Percentiles rank a stretch among this genome's conserved stretches.
Evolutionary conservation across 2,329 filamentous ascomycete species (phyloP).

Genomic region (Aureobasidium sp.): DNA sequence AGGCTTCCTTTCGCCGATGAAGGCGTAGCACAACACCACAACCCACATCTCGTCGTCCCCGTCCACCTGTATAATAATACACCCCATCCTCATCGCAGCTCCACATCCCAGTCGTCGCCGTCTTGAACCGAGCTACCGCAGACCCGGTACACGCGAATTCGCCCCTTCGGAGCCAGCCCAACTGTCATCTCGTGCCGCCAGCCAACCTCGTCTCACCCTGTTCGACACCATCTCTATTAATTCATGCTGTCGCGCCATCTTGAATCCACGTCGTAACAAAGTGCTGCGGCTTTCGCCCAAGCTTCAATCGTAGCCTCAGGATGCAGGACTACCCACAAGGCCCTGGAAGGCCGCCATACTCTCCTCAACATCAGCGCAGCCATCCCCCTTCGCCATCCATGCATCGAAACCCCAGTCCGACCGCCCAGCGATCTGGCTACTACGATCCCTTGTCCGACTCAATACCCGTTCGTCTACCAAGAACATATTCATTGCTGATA

Average conservation of each 20-base stretch:
- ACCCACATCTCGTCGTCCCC: background rate
- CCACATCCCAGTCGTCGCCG: background rate
- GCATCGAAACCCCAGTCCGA: constrained; percentile 25
- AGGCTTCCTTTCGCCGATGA: background rate
- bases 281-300: background rate
- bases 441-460: constrained; percentile 43
- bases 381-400: constrained; percentile 30
- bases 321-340: constrained; percentile 6
- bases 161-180: background rate
- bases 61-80: background rate
- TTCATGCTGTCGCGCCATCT: constrained; percentile 5
- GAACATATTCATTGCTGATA: background rate
- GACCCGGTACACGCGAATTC: constrained; percentile 3
- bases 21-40: background rate
- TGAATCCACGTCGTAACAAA: background rate
- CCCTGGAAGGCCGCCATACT: constrained; percentile 18
- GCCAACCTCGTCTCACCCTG: background rate
- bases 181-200: background rate
- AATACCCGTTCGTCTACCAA: constrained; percentile 18
- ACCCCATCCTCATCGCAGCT: background rate
- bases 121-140: constrained; percentile 5
- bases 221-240: background rate
- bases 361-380: constrained; percentile 21
- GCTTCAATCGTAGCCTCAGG: background rate
- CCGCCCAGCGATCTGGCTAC: constrained; percentile 33